phyloP scores from a whole-genome alignment of 1,139 yeast species.

The Sugiyamaella japonica region DNA sequence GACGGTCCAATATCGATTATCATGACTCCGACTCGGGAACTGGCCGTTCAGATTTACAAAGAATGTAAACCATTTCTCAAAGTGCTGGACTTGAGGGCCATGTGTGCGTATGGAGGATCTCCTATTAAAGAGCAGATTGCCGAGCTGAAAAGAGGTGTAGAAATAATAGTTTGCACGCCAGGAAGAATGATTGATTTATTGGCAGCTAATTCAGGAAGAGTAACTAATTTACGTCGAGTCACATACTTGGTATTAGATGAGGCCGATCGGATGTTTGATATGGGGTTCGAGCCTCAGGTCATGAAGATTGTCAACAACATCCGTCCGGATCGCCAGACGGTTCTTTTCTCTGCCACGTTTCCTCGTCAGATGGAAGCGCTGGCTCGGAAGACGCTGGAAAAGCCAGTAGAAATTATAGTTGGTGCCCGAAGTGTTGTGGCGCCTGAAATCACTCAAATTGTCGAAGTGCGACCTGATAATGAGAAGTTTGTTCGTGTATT shows the following conservation, averaged over 20 bases:
- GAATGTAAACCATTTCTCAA: slow-evolving; percentile 63
- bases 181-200: slow-evolving; percentile 90
- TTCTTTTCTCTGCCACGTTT: slow-evolving; percentile 90
- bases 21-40: slow-evolving; percentile 89
- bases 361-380: slow-evolving; percentile 74
- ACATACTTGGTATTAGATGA: slow-evolving; percentile 90
- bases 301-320: slow-evolving; percentile 73
- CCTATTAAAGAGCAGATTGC: slow-evolving; percentile 81
- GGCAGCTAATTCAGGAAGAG: slow-evolving; percentile 79
- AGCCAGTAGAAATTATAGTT: slow-evolving; percentile 75
- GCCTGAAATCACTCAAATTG: slow-evolving; percentile 71
- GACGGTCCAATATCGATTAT: slow-evolving; percentile 82
- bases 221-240: slow-evolving; percentile 65
- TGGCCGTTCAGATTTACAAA: slow-evolving; percentile 78
- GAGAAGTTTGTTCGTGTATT: slow-evolving; percentile 58
- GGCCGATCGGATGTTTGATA: slow-evolving; percentile 95
- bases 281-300: slow-evolving; percentile 98
- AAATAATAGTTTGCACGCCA: slow-evolving; percentile 90
- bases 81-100: slow-evolving; percentile 52
- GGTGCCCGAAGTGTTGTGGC: slow-evolving; percentile 87
- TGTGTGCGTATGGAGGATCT: slow-evolving; percentile 95
- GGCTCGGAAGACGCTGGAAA: slow-evolving; percentile 60
- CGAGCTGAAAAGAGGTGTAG: slow-evolving; percentile 73
- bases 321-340: slow-evolving; percentile 89
- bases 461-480: slow-evolving; percentile 56